Conservation (phyloP, 352 stramenopile species). For the Phytopythium delawarense region DNA sequence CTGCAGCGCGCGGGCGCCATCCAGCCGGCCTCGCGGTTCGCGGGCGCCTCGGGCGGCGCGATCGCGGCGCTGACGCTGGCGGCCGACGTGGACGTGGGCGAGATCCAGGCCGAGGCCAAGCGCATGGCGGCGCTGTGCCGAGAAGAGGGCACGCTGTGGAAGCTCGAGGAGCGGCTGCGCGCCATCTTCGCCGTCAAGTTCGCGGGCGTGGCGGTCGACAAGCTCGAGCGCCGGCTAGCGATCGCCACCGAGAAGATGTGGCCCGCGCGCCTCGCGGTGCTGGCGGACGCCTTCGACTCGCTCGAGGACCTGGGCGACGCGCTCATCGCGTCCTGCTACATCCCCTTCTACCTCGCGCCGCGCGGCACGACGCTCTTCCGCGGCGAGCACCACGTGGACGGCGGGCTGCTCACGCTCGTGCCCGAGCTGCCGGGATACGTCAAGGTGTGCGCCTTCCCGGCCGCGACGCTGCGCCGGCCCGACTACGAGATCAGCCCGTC, state of each 20-base stretch:
- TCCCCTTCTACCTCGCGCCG: slow-evolving; percentile 70
- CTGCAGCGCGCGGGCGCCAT: slow-evolving; percentile 53
- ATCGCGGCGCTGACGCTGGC: slow-evolving; percentile 65
- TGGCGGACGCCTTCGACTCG: slow-evolving; percentile 56
- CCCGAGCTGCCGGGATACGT: slow-evolving; percentile 63
- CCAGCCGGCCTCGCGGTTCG: slow-evolving; percentile 44
- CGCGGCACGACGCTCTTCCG: slow-evolving; percentile 48
- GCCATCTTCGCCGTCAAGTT: slow-evolving; percentile 54
- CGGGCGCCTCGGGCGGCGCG: slow-evolving; percentile 66
- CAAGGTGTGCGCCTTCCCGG: slow-evolving; percentile 68
- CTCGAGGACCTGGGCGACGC: slow-evolving; percentile 53
- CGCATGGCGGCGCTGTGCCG: slow-evolving; percentile 49
- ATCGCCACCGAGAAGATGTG: slow-evolving; percentile 73
- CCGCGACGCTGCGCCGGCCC: slow-evolving; percentile 34
- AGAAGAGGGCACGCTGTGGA: slow-evolving; percentile 52
- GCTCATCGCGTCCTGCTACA: slow-evolving; percentile 71
- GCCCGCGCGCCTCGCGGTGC: slow-evolving; percentile 44
- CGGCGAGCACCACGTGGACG: slow-evolving; percentile 67
- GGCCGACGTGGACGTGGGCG: slow-evolving; percentile 36
- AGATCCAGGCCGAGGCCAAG: slow-evolving; percentile 63
- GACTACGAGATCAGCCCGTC: slow-evolving; percentile 81
- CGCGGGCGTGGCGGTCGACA: slow-evolving; percentile 29
- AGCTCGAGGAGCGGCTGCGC: slow-evolving; percentile 58
- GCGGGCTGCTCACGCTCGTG: slow-evolving; percentile 61
- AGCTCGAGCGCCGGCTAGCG: slow-evolving; percentile 43